phyloP scores from a whole-genome alignment of 345 rosid genomes.

The Salix dunnii region DNA sequence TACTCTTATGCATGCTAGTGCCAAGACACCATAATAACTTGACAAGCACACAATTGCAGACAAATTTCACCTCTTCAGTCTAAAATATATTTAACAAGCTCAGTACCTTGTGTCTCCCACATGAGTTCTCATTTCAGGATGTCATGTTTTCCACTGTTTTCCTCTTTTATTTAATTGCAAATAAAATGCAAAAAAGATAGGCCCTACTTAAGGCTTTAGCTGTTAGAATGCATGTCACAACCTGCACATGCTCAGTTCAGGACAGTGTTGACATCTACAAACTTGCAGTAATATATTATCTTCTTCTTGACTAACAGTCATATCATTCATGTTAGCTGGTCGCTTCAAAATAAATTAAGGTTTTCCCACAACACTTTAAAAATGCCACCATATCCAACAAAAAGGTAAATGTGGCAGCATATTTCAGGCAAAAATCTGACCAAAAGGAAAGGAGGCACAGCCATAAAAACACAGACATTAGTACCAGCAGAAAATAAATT shows the following conservation, averaged over 20 bases:
- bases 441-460: neutral
- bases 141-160: neutral
- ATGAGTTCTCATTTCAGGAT: neutral
- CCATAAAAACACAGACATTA: neutral
- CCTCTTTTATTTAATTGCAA: neutral
- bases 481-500: neutral
- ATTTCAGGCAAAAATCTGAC: neutral
- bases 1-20: neutral
- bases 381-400: neutral
- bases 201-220: neutral
- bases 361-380: neutral
- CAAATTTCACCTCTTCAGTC: neutral
- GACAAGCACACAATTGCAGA: neutral
- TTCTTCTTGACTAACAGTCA: neutral
- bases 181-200: neutral
- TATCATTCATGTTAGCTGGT: neutral
- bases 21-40: neutral
- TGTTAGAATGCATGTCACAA: neutral
- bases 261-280: neutral
- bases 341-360: neutral
- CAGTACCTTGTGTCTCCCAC: neutral
- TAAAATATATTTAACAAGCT: neutral
- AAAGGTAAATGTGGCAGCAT: neutral
- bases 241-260: neutral
- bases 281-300: neutral